Evolutionary conservation across 805 yeast genomes (phyloP).

Genomic region (Lachancea fermentati): DNA sequence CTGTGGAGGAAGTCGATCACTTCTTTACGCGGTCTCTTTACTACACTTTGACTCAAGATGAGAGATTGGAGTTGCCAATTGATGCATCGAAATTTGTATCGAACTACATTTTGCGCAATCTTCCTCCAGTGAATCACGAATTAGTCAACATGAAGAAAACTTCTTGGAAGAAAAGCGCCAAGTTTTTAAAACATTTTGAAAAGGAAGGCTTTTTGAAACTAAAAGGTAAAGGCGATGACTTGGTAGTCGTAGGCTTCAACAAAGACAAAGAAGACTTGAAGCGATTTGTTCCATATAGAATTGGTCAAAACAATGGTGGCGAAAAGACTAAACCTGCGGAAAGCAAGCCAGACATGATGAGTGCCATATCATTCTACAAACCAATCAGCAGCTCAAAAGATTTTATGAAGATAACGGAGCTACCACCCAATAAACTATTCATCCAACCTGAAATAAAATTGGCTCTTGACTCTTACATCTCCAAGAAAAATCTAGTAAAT

Average conservation of each 20-base stretch:
- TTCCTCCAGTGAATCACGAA: conserved; percentile 59
- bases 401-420: conserved; percentile 41
- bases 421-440: conserved; percentile 38
- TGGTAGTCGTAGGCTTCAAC: conserved; percentile 49
- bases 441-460: conserved; percentile 49
- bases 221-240: conserved; percentile 82
- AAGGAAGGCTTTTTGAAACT: conserved; percentile 60
- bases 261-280: conserved; percentile 45
- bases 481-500: conserved; percentile 44
- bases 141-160: conserved; percentile 66
- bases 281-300: conserved; percentile 60
- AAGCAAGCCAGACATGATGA: conserved; percentile 25
- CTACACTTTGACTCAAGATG: conserved; percentile 56
- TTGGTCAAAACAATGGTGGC: conserved; percentile 22
- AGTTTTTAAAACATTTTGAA: conserved; percentile 81
- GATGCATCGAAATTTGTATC: conserved; percentile 73
- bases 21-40: conserved; percentile 66
- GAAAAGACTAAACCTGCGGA: conserved; percentile 11
- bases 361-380: conserved; percentile 44
- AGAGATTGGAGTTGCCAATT: conserved; percentile 54
- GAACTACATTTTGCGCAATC: conserved; percentile 56
- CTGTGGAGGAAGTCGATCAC: conserved; percentile 63
- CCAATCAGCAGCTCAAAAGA: conserved; percentile 47
- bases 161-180: conserved; percentile 84
- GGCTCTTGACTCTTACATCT: conserved; percentile 52